A percentile compares a stretch with the other conserved stretches of the same genome.
Evolutionary conservation across 495 filamentous ascomycete genomes (phyloP).

Genomic region (Hyaloscypha variabilis): DNA sequence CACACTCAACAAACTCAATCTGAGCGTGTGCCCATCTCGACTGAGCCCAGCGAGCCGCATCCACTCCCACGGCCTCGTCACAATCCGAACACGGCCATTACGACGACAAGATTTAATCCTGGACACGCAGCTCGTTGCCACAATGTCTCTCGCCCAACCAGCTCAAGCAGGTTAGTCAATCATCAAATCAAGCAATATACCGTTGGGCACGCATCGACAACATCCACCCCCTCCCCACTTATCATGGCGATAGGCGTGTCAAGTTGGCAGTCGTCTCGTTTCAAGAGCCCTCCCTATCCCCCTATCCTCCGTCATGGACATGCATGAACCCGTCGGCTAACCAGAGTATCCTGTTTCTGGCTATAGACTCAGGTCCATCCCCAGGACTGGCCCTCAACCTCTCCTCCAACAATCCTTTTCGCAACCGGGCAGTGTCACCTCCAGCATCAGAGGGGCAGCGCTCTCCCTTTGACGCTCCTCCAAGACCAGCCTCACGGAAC

Average conservation of each 20-base stretch:
- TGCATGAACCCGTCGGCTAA: slow-evolving; percentile 33
- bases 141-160: slow-evolving; percentile 34
- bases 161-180: slow-evolving; percentile 29
- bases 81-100: slow-evolving; percentile 4
- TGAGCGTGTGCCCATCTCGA: neutral
- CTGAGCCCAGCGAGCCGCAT: neutral
- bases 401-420: slow-evolving; percentile 97
- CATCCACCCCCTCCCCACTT: slow-evolving; percentile 30
- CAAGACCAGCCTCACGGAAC: slow-evolving; percentile 82
- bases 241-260: slow-evolving; percentile 25
- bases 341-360: slow-evolving; percentile 27
- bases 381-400: slow-evolving; percentile 63
- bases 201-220: slow-evolving; percentile 24
- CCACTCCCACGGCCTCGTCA: neutral
- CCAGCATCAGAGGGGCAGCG: slow-evolving; percentile 30
- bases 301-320: slow-evolving; percentile 18
- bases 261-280: slow-evolving; percentile 29
- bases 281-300: slow-evolving; percentile 18
- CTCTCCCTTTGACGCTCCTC: slow-evolving; percentile 52
- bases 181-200: slow-evolving; percentile 18
- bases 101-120: slow-evolving; percentile 25
- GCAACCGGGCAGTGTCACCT: slow-evolving; percentile 83
- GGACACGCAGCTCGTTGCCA: slow-evolving; percentile 24
- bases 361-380: slow-evolving; percentile 36
- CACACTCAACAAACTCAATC: neutral